Evolutionary conservation across 768 basidiomycete genomes (phyloP).

Genomic region (Trametes cingulata): DNA sequence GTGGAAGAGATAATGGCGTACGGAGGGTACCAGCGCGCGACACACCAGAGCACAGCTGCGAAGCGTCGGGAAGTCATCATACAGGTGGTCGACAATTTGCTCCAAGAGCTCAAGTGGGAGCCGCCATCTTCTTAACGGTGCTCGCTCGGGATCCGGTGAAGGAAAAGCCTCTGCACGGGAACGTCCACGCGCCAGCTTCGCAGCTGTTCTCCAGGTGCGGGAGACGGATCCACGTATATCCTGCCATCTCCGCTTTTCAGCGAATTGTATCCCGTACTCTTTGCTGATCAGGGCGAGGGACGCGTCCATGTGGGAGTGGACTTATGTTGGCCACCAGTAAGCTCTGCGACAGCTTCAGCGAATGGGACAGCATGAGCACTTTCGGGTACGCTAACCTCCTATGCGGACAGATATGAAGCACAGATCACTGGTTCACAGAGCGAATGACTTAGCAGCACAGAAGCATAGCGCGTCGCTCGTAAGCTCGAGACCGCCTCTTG

Average conservation of each 20-base stretch:
- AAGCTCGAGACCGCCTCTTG: too few species aligned
- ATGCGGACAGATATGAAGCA: too few species aligned
- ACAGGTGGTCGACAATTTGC: slow-evolving; percentile 20
- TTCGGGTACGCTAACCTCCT: too few species aligned
- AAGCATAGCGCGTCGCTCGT: too few species aligned
- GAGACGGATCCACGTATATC: not conserved
- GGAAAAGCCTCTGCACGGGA: not conserved
- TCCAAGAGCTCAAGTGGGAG: slow-evolving; percentile 19
- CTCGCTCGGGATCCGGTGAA: not conserved
- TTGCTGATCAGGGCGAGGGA: not conserved
- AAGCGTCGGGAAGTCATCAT: slow-evolving; percentile 12
- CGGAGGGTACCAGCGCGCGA: slow-evolving; percentile 12
- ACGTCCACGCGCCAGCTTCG: not conserved
- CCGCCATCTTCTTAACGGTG: not conserved
- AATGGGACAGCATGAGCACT: not conserved
- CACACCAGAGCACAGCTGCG: slow-evolving; percentile 18
- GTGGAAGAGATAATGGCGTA: slow-evolving; percentile 21
- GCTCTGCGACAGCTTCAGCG: not conserved
- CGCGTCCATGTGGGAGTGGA: not conserved
- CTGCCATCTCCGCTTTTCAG: not conserved
- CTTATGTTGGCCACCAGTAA: not conserved
- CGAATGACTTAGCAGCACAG: too few species aligned
- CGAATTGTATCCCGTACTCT: slow-evolving; percentile 2
- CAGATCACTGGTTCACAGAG: too few species aligned
- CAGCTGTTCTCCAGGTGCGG: not conserved